Evolutionary conservation across 768 basidiomycete genomes (phyloP), one percentile per base, ranked within the genome.

Genomic region (Crucibulum laeve): DNA sequence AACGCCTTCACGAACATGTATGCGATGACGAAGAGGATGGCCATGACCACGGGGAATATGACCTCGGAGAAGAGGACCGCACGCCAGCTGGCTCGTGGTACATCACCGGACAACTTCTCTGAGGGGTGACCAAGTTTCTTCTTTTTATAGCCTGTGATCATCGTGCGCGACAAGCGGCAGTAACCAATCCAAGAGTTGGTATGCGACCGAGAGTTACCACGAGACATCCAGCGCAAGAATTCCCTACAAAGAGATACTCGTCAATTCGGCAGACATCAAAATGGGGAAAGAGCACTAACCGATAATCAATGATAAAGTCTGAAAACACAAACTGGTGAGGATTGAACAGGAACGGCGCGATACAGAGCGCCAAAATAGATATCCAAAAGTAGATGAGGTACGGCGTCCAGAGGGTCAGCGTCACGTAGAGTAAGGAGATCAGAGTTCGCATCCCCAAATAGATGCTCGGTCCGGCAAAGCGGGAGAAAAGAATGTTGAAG

Each of bases 121-220:
- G 94, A 97, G 1, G 96, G 96, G 58, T 92, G 87, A 17, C 96
- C 96, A 4, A 99, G 81, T 53, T 82, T 82, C 77, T 98, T 97
- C 73, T 89, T 91, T 79, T 98, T 98, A 81, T 93, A 99, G n/a
- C 96, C 96, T 14, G 96, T 99, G 59, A 99, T 95, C 80, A 91
- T 87, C 14, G 96, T 99, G 40, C 96, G 77, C n/a, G 92, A 92
- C 36, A 99, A 73, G 42, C 96, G 90, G 62, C 96, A 99, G 65
- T 98, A 99, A 0, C 96, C 95, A 52, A 98, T 95, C 96, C 96
- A 99, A 4, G 95, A 96, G 63, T 97, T 99, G 55, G 80, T 88
- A 64, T 99, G 96, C 17, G 92, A 91, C 24, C 93, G 79, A 28
- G 96, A 97, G 70, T 99, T 99, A 42, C 96, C 96, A 40, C 96